phyloP scores from a whole-genome alignment of 78 protist genomes.

The Dictyostelium purpureum region DNA sequence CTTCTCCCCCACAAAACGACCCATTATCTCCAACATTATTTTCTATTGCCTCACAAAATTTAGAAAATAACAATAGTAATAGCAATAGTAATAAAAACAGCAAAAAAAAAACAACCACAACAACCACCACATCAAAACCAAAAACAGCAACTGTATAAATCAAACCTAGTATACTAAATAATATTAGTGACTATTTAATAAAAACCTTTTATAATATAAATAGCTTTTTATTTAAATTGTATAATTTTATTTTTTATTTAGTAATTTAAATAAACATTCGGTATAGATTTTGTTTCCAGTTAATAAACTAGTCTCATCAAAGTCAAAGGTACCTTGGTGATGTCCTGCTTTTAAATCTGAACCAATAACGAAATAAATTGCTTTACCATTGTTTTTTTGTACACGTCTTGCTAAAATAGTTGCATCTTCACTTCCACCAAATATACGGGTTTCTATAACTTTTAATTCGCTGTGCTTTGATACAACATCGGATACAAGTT shows the following conservation, averaged over 20 bases:
- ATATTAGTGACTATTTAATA: too few species aligned
- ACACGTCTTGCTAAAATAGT: conserved; percentile 3
- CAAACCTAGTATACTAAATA: too few species aligned
- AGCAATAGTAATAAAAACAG: too few species aligned
- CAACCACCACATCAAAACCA: too few species aligned
- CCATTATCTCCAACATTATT: too few species aligned
- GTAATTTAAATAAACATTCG: neutral
- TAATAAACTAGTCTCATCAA: neutral
- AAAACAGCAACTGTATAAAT: too few species aligned
- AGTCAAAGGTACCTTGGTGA: conserved; percentile 38
- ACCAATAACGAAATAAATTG: conserved; percentile 7
- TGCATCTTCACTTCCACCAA: conserved; percentile 49
- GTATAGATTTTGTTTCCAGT: neutral
- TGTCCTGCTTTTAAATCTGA: neutral
- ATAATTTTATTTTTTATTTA: neutral
- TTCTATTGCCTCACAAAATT: too few species aligned
- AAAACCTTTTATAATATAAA: too few species aligned
- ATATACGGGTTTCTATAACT: neutral
- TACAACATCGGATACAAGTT: neutral
- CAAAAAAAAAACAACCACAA: too few species aligned
- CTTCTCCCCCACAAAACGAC: too few species aligned
- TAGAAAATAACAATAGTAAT: too few species aligned
- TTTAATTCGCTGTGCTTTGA: neutral
- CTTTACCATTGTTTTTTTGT: conserved; percentile 28
- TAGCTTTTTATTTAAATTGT: too few species aligned